These are phyloP conservation scores for Syncephalastrum monosporum DNA, from an alignment of 371 early-diverging fungal genomes.

Conservation along the genomic window DNA sequence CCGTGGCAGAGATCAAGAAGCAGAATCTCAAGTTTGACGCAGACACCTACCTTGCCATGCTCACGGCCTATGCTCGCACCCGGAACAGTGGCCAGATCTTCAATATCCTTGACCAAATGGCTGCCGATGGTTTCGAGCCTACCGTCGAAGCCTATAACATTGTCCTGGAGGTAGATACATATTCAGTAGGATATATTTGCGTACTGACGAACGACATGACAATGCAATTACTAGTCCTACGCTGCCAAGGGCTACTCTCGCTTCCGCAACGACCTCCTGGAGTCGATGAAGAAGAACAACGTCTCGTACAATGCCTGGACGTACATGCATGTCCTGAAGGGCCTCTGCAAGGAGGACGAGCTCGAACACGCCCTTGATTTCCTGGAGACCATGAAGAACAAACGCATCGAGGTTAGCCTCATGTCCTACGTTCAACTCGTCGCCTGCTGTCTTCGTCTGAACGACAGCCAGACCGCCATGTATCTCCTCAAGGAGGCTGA, in stretches of 20 bases:
- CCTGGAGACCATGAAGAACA: conserved; percentile 44
- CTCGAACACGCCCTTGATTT: conserved; percentile 50
- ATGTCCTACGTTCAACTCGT: conserved; percentile 37
- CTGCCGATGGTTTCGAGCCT: conserved; percentile 25
- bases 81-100: conserved; percentile 13
- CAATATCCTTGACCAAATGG: conserved; percentile 31
- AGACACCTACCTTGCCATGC: conserved; percentile 49
- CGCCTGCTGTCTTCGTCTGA: conserved; percentile 31
- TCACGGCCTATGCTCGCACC: conserved; percentile 43
- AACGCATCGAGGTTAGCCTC: conserved; percentile 35
- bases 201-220: too few relatives aligned
- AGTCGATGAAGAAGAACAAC: conserved; percentile 35
- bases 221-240: too few relatives aligned
- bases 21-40: conserved; percentile 41
- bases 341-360: conserved; percentile 32
- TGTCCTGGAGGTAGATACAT: conserved; percentile 24
- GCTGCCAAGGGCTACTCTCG: too few relatives aligned
- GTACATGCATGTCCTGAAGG: conserved; percentile 47
- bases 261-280: conserved; percentile 16
- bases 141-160: conserved; percentile 35
- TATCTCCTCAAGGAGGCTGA: conserved; percentile 54
- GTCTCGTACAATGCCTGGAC: conserved; percentile 28
- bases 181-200: too few relatives aligned
- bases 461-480: conserved; percentile 42
- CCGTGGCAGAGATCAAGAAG: conserved; percentile 30